Conservation (phyloP, 306 rosid species). For the Gillenia trifoliata region DNA sequence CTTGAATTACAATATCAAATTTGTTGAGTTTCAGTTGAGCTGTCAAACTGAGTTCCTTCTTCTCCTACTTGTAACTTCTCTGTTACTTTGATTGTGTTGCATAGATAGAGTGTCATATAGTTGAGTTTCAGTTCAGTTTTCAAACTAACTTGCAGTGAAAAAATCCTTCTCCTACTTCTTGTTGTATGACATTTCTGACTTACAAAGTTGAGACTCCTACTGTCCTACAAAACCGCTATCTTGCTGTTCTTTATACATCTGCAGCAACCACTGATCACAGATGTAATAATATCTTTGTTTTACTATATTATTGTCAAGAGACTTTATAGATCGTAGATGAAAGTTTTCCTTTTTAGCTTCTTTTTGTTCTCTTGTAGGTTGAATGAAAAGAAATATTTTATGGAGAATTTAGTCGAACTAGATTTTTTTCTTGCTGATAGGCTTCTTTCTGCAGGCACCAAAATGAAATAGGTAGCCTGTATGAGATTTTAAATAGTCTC, state of each 20-base stretch:
- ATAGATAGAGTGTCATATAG: too few species aligned
- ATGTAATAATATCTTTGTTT: slow-evolving; percentile 1
- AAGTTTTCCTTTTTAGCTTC: background rate
- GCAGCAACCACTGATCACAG: slow-evolving; percentile 73
- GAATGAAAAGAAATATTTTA: slow-evolving; percentile 90
- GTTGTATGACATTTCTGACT: background rate
- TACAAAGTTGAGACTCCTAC: slow-evolving; percentile 13
- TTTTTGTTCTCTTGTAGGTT: slow-evolving; percentile 46
- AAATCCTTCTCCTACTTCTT: background rate
- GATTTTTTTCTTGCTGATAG: slow-evolving; percentile 76
- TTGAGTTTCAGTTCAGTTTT: too few species aligned
- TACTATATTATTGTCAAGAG: background rate
- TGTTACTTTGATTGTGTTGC: too few species aligned
- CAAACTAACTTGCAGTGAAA: background rate
- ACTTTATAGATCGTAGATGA: background rate
- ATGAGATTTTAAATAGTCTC: slow-evolving; percentile 1
- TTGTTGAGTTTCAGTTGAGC: background rate
- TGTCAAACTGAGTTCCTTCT: too few species aligned
- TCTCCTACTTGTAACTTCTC: too few species aligned
- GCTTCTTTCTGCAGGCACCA: slow-evolving; percentile 79
- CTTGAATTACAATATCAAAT: background rate
- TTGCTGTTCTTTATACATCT: slow-evolving; percentile 75
- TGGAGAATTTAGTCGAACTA: slow-evolving; percentile 79
- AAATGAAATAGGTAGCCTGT: slow-evolving; percentile 58
- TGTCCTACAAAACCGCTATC: slow-evolving; percentile 70